Percentiles rank a stretch among this genome's conserved stretches.
Conservation (phyloP, 2,329 filamentous ascomycete species). For the Fusarium sp. region DNA sequence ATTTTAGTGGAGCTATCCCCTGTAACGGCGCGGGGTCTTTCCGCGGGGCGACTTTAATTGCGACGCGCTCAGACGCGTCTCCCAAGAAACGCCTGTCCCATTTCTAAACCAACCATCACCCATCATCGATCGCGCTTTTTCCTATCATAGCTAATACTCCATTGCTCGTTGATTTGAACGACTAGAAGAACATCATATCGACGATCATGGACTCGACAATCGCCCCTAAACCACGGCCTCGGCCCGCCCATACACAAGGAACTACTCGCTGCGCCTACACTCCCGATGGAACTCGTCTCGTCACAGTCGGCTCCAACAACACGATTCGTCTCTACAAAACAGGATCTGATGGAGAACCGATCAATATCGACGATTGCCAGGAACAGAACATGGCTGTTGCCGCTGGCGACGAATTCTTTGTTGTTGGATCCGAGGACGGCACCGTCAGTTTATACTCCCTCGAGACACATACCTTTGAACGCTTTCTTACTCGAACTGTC, state of each 20-base stretch:
- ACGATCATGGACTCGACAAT: conserved; percentile 46
- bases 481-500: conserved; percentile 83
- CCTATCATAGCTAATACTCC: background rate
- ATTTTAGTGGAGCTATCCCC: conserved; percentile 27
- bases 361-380: conserved; percentile 88
- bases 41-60: conserved; percentile 48
- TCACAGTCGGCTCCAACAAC: conserved; percentile 94
- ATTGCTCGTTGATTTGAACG: conserved; percentile 12
- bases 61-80: conserved; percentile 55
- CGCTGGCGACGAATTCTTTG: conserved; percentile 80
- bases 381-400: conserved; percentile 85
- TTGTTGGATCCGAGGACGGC: conserved; percentile 91
- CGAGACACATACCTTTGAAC: conserved; percentile 75
- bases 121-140: conserved; percentile 11
- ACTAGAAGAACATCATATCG: background rate
- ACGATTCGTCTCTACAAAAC: conserved; percentile 92
- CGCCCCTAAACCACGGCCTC: conserved; percentile 61
- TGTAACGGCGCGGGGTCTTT: conserved; percentile 42
- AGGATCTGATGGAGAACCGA: conserved; percentile 89
- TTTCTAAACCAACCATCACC: conserved; percentile 10
- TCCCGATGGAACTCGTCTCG: conserved; percentile 82
- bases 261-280: conserved; percentile 90
- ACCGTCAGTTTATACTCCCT: conserved; percentile 95
- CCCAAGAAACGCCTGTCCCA: conserved; percentile 26
- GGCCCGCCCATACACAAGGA: conserved; percentile 83